These are phyloP conservation scores for Colletotrichum sp. DNA, from an alignment of 2,329 filamentous ascomycete genomes.

Conservation along the genomic window DNA sequence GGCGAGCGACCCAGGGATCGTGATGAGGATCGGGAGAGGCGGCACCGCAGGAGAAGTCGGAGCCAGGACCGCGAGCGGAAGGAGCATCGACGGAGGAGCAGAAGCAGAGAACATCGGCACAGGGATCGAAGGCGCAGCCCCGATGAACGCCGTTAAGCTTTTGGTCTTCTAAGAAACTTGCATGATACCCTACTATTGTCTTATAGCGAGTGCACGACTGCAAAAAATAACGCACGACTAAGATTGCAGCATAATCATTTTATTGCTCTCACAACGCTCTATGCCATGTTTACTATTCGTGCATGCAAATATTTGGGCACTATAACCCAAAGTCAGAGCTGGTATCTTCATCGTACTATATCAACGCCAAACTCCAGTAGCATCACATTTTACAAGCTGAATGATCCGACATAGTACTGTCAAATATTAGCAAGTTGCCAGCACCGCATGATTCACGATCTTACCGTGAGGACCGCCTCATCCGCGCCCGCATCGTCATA, in stretches of 20 bases:
- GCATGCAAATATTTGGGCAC: neutral
- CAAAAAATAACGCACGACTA: neutral
- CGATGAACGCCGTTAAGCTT: neutral
- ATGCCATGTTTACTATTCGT: neutral
- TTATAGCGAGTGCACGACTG: neutral
- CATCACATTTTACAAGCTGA: slow-evolving; percentile 31
- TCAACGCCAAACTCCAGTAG: neutral
- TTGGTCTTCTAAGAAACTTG: neutral
- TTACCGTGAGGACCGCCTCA: slow-evolving; percentile 78
- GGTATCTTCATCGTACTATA: neutral
- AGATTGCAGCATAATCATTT: neutral
- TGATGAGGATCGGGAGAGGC: slow-evolving; percentile 12
- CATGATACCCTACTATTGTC: neutral
- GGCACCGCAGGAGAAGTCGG: slow-evolving; percentile 6
- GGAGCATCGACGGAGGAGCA: slow-evolving; percentile 14
- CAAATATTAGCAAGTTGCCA: neutral
- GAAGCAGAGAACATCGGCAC: slow-evolving; percentile 6
- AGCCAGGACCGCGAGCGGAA: slow-evolving; percentile 3
- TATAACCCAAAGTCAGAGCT: neutral
- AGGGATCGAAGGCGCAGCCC: slow-evolving; percentile 9
- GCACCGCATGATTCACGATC: slow-evolving; percentile 27
- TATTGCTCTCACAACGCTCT: neutral
- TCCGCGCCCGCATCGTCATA: slow-evolving; percentile 70
- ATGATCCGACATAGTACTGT: slow-evolving; percentile 44
- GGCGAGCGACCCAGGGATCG: neutral